Evolutionary conservation across 2,329 filamentous ascomycete genomes (phyloP), one percentile per base, ranked within the genome.

Genomic region (Moelleriella libera): DNA sequence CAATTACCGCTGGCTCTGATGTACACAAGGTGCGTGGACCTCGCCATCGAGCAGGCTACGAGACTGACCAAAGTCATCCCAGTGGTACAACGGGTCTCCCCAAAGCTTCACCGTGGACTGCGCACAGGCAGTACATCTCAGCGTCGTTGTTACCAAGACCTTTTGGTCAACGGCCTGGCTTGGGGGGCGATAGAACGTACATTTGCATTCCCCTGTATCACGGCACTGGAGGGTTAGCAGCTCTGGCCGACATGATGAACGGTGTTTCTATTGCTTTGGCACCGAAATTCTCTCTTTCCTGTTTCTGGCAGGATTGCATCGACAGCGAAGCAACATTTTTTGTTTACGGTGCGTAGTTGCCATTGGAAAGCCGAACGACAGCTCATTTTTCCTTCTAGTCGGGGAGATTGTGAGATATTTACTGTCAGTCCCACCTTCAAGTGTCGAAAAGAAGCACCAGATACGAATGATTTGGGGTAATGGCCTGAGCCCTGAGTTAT

Each of bases 261-360:
- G 49, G 49, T 21, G 5, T 43, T 7, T 48, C 46, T n/a, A 30
- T 50, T 30, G 48, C 46, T 8, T 12, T 50, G 31, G 41, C 44
- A 11, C 48, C 48, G 2, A 50, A 46, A 21, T 50, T 50, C 8
- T 50, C 49, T 5, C 41, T 50, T 30, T 50, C 49, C 12, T 30
- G 44, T 21, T 50, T 50, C 30, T 50, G 49, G 49, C 32, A 46
- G 28, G 49, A 50, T 29, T 50, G 46, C 14, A 46, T 50, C 9
- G 49, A 50, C 30, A 50, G 49, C 37, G 48, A 48, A 37, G 43
- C 49, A 8, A 48, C 49, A 1, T 29, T 48, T 7, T 45, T 50
- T 30, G 30, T 46, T 12, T 50, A 50, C 11, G 49, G 46, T 50
- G 45, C 41, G 41, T 50, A 7, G 44, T 37, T n/a, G 9, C 7